phyloP scores from a whole-genome alignment of 495 filamentous ascomycete species.

The Cladorrhinum samala region DNA sequence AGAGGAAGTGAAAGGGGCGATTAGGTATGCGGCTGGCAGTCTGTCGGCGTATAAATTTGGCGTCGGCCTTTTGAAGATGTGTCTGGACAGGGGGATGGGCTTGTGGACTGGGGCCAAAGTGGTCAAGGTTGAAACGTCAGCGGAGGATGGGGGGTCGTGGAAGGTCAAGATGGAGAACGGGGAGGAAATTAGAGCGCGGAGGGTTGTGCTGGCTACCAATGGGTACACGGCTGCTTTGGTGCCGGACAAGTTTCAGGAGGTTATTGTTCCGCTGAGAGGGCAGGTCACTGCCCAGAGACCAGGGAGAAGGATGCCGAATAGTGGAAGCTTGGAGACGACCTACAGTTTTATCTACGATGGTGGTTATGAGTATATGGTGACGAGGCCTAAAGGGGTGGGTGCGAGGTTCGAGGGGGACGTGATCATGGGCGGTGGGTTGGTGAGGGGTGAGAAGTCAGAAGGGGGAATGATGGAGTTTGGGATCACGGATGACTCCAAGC shows the following conservation, averaged over 20 bases:
- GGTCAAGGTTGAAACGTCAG: neutral
- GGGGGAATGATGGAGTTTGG: conserved; percentile 47
- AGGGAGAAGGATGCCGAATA: conserved; percentile 37
- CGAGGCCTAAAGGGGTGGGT: conserved; percentile 42
- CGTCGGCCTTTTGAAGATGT: conserved; percentile 51
- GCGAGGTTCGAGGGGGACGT: conserved; percentile 53
- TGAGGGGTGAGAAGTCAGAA: conserved; percentile 26
- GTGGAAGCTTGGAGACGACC: conserved; percentile 41
- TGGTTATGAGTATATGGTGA: conserved; percentile 64
- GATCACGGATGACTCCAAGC: conserved; percentile 51
- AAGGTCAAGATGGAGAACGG: conserved; percentile 50
- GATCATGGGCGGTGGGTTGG: conserved; percentile 64
- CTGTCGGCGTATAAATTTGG: conserved; percentile 61
- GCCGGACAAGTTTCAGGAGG: conserved; percentile 45
- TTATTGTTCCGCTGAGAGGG: conserved; percentile 62
- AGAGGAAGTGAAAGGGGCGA: conserved; percentile 43
- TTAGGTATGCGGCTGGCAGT: conserved; percentile 56
- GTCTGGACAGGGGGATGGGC: conserved; percentile 49
- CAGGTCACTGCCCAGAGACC: conserved; percentile 59
- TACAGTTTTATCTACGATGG: conserved; percentile 57
- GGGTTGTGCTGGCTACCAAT: conserved; percentile 65
- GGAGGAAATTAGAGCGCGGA: conserved; percentile 39
- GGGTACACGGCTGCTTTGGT: conserved; percentile 60
- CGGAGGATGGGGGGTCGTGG: conserved; percentile 24
- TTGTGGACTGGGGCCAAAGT: conserved; percentile 56